Evolutionary conservation across 129 eudicot genomes (phyloP), one percentile per base, ranked within the genome.

Genomic region (Flaveria bidentis): DNA sequence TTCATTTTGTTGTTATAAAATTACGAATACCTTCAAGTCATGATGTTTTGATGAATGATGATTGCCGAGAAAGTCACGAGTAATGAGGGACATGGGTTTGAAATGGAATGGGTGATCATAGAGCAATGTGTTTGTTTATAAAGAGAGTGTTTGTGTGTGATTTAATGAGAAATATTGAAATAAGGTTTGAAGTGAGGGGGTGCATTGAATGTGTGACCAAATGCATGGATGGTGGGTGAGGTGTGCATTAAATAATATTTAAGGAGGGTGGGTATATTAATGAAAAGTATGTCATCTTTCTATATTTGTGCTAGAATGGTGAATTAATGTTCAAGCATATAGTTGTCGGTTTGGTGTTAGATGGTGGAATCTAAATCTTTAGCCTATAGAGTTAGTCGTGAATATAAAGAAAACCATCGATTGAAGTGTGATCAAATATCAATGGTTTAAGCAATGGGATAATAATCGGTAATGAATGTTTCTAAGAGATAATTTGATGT

Each of bases 61-160:
- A 51, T 88, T 86, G 68, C 90, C 90, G 25, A 91, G 90, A 75
- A 91, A 82, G 68, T 91, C 97, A 70, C 88, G 76, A 8, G 97
- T 91, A 2, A 87, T 69, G 63, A 75, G 82, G 4, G 84, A 73
- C 74, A 85, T 71, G 5, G 36, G 12, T 8, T 45, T 9, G 47
- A 10, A 6, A 10, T 71, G n/a, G 63, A 4, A 50, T 72, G 65
- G 33, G 17, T 17, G 52, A 72, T 72, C n/a, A 3, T 23, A 22
- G 13, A 22, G 36, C 16, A 13, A 60, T 25, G 66, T 0, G 64
- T 22, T 57, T 57, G 64, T 22, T 57, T 57, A 57, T 57, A 62
- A 62, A 62, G 68, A 11, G 66, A 4, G 33, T 63, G 5, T 3
- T 15, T 64, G 23, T 7, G 16, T 64, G 46, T 15, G 16, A 63